Conservation (phyloP, 2,329 filamentous ascomycete species). For the Sordariomycetes sp. region DNA sequence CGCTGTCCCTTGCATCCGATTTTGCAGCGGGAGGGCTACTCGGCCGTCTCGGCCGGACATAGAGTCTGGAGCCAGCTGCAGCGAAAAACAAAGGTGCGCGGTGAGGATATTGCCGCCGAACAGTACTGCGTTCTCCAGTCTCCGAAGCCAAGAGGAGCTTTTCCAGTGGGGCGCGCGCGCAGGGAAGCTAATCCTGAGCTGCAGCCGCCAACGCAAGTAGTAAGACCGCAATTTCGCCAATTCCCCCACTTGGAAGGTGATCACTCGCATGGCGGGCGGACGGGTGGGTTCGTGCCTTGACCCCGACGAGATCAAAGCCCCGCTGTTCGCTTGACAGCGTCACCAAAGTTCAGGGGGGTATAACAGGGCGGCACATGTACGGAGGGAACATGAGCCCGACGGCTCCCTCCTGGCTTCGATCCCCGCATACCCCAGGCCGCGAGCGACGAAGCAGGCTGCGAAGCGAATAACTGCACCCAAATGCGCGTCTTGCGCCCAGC, state of each 20-base stretch:
- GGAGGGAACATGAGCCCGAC: too few species aligned
- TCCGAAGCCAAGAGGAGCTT: not conserved
- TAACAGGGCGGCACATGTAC: too few species aligned
- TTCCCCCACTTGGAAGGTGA: not conserved
- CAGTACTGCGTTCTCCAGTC: not conserved
- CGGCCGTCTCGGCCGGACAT: not conserved
- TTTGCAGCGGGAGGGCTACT: not conserved
- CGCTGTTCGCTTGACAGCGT: not conserved
- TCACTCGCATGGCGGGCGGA: not conserved
- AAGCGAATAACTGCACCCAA: not conserved
- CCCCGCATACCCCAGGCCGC: not conserved
- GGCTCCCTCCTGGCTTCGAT: too few species aligned
- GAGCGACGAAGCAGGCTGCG: not conserved
- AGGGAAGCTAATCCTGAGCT: not conserved
- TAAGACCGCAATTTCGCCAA: not conserved
- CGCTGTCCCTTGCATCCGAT: not conserved
- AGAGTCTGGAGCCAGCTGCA: not conserved
- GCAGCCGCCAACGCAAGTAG: not conserved
- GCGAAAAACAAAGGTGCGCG: not conserved
- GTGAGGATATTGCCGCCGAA: not conserved
- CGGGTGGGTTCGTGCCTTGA: not conserved
- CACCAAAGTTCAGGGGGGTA: too few species aligned
- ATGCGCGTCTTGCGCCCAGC: not conserved
- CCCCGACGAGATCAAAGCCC: not conserved
- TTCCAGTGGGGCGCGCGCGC: not conserved